Evolutionary conservation across 495 filamentous ascomycete species (phyloP).

Genomic region (Cladorrhinum samala): DNA sequence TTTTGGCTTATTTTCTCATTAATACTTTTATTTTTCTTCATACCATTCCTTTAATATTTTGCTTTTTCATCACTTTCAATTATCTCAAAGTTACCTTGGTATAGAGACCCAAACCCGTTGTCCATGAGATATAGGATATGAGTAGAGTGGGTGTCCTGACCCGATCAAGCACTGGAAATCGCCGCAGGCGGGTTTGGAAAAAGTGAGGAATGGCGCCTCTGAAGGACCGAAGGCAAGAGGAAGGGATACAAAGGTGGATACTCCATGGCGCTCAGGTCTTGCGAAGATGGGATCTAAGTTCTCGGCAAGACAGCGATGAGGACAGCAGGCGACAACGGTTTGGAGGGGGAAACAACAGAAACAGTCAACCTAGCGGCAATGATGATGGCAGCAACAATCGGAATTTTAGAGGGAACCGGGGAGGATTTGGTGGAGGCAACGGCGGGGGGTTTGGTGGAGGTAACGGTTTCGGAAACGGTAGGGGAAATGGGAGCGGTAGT

Average conservation of each 20-base stretch:
- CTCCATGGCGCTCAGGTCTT: constrained; percentile 3
- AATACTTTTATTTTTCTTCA: constrained; percentile 6
- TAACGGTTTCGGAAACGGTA: constrained; percentile 1
- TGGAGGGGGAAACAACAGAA: constrained; percentile 5
- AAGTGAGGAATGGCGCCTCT: constrained; percentile 30
- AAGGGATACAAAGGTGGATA: constrained; percentile 5
- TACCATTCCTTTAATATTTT: constrained; percentile 2
- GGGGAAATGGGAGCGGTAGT: constrained; percentile 4
- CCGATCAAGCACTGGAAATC: constrained; percentile 12
- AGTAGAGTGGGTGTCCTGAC: constrained; percentile 13
- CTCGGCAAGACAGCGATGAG: constrained; percentile 10
- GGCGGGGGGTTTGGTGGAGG: constrained; percentile 1
- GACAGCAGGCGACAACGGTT: constrained; percentile 1
- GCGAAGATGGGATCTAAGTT: not conserved
- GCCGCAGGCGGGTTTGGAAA: constrained; percentile 14
- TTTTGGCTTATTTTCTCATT: constrained; percentile 18
- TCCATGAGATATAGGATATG: constrained; percentile 9
- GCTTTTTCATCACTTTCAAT: not conserved
- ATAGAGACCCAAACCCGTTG: not conserved
- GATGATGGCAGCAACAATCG: not conserved
- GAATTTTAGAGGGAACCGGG: not conserved
- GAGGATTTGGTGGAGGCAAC: not conserved
- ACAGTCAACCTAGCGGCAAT: not conserved
- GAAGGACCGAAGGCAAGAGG: constrained; percentile 1
- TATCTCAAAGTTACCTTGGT: no score